Percentiles rank a stretch among this genome's conserved stretches.
Conservation (phyloP, 345 rosid species). For the Camelina hispida region DNA sequence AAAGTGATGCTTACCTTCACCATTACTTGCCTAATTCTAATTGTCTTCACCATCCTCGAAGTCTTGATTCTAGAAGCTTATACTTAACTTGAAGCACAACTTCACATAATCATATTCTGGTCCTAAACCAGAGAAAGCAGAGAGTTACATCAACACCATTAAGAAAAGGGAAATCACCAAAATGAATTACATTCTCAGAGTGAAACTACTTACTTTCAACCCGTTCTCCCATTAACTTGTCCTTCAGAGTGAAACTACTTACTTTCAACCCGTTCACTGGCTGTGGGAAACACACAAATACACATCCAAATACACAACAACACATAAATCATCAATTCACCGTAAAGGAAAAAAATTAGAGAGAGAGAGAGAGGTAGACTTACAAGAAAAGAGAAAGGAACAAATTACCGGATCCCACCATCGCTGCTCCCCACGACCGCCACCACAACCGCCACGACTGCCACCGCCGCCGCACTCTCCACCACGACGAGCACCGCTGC, state of each 20-base stretch:
- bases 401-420: constrained; percentile 89
- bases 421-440: constrained; percentile 91
- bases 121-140: constrained; percentile 44
- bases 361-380: too few relatives aligned
- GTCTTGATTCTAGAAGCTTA: too few relatives aligned
- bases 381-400: too few relatives aligned
- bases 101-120: constrained; percentile 90
- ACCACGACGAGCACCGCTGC: constrained; percentile 51
- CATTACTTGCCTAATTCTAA: too few relatives aligned
- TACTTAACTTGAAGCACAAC: too few relatives aligned
- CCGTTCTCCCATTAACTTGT: constrained; percentile 45
- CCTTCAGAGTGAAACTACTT: constrained; percentile 39
- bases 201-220: constrained; percentile 47
- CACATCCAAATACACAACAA: too few relatives aligned
- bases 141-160: constrained; percentile 28
- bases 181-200: constrained; percentile 28
- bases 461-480: constrained; percentile 49
- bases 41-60: too few relatives aligned
- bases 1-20: too few relatives aligned
- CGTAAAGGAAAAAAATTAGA: too few relatives aligned
- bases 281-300: too few relatives aligned
- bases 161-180: constrained; percentile 6
- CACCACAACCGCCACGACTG: constrained; percentile 50
- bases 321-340: too few relatives aligned
- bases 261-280: too few relatives aligned